Conservation (phyloP, 805 yeast genomes). For the Ogataea methanolica region DNA sequence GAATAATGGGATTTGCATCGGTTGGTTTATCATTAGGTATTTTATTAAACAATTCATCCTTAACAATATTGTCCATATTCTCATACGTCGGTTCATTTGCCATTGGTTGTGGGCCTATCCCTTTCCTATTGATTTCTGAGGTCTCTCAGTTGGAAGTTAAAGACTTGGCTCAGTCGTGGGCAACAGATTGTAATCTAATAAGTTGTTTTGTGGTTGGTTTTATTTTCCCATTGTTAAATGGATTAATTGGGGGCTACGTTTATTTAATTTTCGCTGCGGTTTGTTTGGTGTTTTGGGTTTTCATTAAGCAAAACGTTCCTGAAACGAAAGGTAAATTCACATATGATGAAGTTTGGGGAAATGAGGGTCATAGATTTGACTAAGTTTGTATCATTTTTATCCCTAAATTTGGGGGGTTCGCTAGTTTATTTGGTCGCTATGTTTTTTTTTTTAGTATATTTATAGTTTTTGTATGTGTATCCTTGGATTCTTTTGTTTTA, state of each 20-base stretch:
- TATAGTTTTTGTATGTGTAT: too few relatives aligned
- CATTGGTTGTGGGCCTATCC: constrained; percentile 92
- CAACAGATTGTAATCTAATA: constrained; percentile 86
- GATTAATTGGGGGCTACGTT: constrained; percentile 67
- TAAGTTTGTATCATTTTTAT: background rate
- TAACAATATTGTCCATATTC: constrained; percentile 63
- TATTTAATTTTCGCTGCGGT: constrained; percentile 66
- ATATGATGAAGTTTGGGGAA: constrained; percentile 67
- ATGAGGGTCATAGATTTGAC: background rate
- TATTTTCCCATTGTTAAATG: constrained; percentile 70
- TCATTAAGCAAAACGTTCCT: constrained; percentile 51
- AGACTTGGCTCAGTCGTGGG: constrained; percentile 89
- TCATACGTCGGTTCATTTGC: constrained; percentile 83
- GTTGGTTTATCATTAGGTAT: constrained; percentile 66
- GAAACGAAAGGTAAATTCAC: constrained; percentile 67
- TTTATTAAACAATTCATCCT: constrained; percentile 35
- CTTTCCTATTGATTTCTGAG: constrained; percentile 83
- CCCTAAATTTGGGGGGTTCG: background rate
- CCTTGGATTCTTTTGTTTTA: too few relatives aligned
- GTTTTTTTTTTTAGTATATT: too few relatives aligned
- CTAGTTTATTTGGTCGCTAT: too few relatives aligned
- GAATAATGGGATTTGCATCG: constrained; percentile 64
- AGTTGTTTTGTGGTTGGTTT: constrained; percentile 82
- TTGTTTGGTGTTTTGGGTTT: constrained; percentile 46
- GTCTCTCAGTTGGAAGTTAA: constrained; percentile 78